A percentile compares a stretch with the other conserved stretches of the same genome.
Evolutionary conservation across 495 filamentous ascomycete genomes (phyloP).

Genomic region (Bryoglossum gracile): DNA sequence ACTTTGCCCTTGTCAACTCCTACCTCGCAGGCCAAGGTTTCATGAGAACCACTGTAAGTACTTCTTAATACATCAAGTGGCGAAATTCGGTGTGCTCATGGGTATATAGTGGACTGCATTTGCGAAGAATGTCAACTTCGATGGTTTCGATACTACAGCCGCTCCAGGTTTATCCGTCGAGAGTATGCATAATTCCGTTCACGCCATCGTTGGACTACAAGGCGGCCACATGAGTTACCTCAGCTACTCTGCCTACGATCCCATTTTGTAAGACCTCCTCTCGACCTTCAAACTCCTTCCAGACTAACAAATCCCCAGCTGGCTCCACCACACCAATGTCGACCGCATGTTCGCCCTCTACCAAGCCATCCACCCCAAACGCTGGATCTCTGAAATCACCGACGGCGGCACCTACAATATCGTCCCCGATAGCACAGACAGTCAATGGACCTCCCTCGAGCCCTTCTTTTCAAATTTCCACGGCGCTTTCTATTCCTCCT

Average conservation of each 20-base stretch:
- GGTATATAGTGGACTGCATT: conserved; percentile 11
- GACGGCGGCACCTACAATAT: conserved; percentile 46
- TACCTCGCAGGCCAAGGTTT: background rate
- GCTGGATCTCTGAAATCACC: conserved; percentile 26
- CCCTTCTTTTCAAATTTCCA: conserved; percentile 24
- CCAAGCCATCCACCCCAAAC: conserved; percentile 31
- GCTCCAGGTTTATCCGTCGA: conserved; percentile 29
- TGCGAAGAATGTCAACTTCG: conserved; percentile 9
- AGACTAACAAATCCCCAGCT: too few relatives aligned
- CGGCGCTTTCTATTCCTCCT: conserved; percentile 18
- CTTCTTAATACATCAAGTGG: background rate
- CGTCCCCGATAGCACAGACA: conserved; percentile 14
- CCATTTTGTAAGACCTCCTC: conserved; percentile 39
- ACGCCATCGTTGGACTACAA: conserved; percentile 31
- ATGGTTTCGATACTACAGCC: conserved; percentile 12
- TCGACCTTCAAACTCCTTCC: too few relatives aligned
- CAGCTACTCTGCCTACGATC: conserved; percentile 35
- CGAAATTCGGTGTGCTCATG: background rate
- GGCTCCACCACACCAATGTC: conserved; percentile 30
- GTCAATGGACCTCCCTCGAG: conserved; percentile 17
- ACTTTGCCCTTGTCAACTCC: background rate
- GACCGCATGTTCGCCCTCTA: conserved; percentile 37
- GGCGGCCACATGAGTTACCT: conserved; percentile 37
- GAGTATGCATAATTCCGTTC: conserved; percentile 35
- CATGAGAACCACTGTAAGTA: conserved; percentile 3